phyloP scores from a whole-genome alignment of 371 early-diverging fungal species.

The Mortierella sp. region DNA sequence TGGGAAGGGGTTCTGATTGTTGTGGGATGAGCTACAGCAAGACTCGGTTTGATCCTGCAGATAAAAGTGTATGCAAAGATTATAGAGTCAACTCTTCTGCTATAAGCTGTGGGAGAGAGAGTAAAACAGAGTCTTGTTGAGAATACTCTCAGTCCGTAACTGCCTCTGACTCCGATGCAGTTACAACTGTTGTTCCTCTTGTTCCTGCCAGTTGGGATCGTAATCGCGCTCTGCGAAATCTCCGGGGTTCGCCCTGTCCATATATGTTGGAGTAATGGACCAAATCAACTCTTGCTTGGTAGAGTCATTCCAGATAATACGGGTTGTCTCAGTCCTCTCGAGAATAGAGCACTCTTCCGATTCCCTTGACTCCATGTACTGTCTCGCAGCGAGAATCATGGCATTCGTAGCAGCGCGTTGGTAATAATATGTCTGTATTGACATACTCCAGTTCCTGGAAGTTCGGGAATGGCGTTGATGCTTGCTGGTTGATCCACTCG shows the following conservation, averaged over 20 bases:
- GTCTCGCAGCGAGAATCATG: constrained; percentile 26
- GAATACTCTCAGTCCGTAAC: too few relatives aligned
- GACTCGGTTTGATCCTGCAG: too few relatives aligned
- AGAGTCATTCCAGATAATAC: constrained; percentile 36
- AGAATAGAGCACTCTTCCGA: constrained; percentile 13
- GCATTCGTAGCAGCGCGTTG: constrained; percentile 17
- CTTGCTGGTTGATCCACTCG: neutral
- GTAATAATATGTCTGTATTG: constrained; percentile 21
- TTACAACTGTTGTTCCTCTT: neutral
- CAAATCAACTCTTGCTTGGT: constrained; percentile 31
- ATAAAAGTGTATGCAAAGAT: too few relatives aligned
- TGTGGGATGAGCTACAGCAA: too few relatives aligned
- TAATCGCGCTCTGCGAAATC: constrained; percentile 20
- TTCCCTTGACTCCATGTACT: constrained; percentile 22
- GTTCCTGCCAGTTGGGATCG: constrained; percentile 10
- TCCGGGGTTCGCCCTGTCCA: constrained; percentile 36
- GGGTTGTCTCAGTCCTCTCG: neutral
- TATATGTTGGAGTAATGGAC: constrained; percentile 22
- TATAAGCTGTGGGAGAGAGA: too few relatives aligned
- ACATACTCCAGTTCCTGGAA: constrained; percentile 28
- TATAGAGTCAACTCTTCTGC: too few relatives aligned
- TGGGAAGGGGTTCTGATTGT: too few relatives aligned
- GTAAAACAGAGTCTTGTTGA: too few relatives aligned
- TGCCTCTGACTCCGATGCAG: neutral
- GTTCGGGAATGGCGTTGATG: neutral